These are phyloP conservation scores for Sideroxylon spinosum DNA, from an alignment of 179 eudicot genomes.

Conservation along the genomic window DNA sequence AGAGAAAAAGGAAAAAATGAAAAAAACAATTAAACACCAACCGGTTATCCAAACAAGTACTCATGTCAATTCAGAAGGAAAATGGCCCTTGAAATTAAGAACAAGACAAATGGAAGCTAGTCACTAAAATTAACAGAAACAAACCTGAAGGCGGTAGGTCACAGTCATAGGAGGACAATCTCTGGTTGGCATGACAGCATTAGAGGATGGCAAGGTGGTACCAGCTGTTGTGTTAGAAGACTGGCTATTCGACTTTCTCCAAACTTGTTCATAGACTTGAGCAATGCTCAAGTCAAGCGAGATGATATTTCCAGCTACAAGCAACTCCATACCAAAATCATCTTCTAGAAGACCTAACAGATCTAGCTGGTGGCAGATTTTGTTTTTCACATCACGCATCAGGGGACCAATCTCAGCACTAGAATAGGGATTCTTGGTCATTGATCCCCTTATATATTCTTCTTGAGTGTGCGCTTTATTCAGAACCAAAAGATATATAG, in stretches of 20 bases:
- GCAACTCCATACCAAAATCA: conserved; percentile 96
- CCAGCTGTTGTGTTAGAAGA: conserved; percentile 51
- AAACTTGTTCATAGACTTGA: conserved; percentile 93
- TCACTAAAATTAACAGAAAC: conserved; percentile 17
- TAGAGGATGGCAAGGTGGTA: conserved; percentile 51
- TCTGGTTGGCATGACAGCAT: conserved; percentile 48
- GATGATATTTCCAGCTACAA: conserved; percentile 94
- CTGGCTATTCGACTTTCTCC: conserved; percentile 87
- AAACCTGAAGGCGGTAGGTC: conserved; percentile 98
- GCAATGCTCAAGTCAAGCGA: conserved; percentile 90
- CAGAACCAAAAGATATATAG: conserved; percentile 79
- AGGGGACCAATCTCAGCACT: conserved; percentile 95
- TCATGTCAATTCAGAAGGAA: background rate
- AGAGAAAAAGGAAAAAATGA: background rate
- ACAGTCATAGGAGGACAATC: conserved; percentile 97
- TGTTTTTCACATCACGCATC: conserved; percentile 99
- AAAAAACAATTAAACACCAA: background rate
- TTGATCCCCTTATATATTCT: conserved; percentile 97
- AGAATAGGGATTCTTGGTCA: conserved; percentile 98
- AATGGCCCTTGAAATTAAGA: background rate
- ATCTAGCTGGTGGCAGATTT: conserved; percentile 94
- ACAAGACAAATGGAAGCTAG: background rate
- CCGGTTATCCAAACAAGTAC: background rate
- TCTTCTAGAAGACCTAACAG: conserved; percentile 89
- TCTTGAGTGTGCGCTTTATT: conserved; percentile 99